Conservation (phyloP, 192 early-diverging fungal genomes). For the Podila verticillata region DNA sequence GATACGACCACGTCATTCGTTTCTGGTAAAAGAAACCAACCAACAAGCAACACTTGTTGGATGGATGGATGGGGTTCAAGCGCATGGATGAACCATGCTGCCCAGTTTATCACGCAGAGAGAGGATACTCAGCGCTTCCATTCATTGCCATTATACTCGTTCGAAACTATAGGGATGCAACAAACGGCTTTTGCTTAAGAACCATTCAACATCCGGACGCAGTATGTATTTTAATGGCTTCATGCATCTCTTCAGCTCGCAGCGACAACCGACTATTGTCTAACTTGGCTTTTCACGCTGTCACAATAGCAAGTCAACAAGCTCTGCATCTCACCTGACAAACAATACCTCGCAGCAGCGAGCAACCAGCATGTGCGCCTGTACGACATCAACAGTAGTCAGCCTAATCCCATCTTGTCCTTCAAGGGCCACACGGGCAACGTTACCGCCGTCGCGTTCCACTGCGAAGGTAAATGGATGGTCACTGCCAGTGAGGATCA, state of each 20-base stretch:
- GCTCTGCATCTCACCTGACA: conserved; percentile 88
- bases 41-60: not conserved
- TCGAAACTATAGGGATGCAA: conserved; percentile 60
- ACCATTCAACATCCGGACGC: conserved; percentile 86
- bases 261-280: conserved; percentile 83
- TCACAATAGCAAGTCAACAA: conserved; percentile 82
- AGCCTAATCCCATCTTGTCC: conserved; percentile 74
- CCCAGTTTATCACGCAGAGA: not conserved
- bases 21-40: conserved; percentile 56
- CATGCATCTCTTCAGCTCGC: not conserved
- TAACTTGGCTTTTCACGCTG: too few relatives aligned
- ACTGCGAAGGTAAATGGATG: conserved; percentile 79
- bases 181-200: conserved; percentile 69
- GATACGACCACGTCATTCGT: conserved; percentile 81
- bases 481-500: conserved; percentile 82
- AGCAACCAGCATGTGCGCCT: conserved; percentile 87
- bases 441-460: conserved; percentile 71
- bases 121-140: too few relatives aligned
- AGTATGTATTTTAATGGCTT: conserved; percentile 51
- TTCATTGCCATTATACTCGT: not conserved
- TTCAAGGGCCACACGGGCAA: conserved; percentile 72
- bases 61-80: too few relatives aligned
- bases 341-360: conserved; percentile 85
- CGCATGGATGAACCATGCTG: not conserved
- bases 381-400: conserved; percentile 83